Evolutionary conservation across 2,329 filamentous ascomycete genomes (phyloP), one percentile per base, ranked within the genome.

Genomic region (Calonectria leucothoes): DNA sequence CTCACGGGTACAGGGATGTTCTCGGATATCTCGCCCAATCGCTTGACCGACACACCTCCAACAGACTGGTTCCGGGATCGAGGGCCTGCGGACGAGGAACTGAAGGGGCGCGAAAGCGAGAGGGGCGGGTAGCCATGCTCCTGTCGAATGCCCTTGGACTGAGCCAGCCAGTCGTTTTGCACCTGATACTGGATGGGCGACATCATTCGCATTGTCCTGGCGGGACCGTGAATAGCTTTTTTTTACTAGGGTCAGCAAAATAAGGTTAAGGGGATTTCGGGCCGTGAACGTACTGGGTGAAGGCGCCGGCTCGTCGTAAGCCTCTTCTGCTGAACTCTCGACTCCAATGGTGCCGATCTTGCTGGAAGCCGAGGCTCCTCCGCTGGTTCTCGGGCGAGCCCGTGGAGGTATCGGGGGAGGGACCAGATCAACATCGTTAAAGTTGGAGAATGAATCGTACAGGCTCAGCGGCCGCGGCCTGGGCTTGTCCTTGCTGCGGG

Each of bases 21-120:
- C 57, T 84, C 86, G 17, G 83, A 82, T 2, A 84, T 81, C 12
- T 86, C 84, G 23, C 83, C 79, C 7, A 82, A 80, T 6, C 78
- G 77, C 17, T 72, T 70, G 37, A 72, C 25, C 8, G 75, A 75
- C 6, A 72, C 27, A 0, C 70, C 73, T 4, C 78, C 76, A 20
- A 80, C 69, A 2, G 81, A 81, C 7, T 80, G 77, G 17, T 78
- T 78, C 3, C 78, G 75, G 6, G 79, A 66, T 8, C 69, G 71
- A 11, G 71, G 74, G 25, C 77, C 78, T 17, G 75, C 51, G 3
- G 79, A 80, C 20, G 79, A 79, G 12, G 79, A 79, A 59, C 79
- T 80, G 0, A 79, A 77, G 5, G 79, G 78, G 0, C 79, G 77
- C 2, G 77, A 78, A 8, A 61, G 14, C 75, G 76, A 27, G 72